Percentiles rank a stretch among this genome's conserved stretches.
Conservation (phyloP, 345 rosid genomes). For the Fremontodendron californicum region DNA sequence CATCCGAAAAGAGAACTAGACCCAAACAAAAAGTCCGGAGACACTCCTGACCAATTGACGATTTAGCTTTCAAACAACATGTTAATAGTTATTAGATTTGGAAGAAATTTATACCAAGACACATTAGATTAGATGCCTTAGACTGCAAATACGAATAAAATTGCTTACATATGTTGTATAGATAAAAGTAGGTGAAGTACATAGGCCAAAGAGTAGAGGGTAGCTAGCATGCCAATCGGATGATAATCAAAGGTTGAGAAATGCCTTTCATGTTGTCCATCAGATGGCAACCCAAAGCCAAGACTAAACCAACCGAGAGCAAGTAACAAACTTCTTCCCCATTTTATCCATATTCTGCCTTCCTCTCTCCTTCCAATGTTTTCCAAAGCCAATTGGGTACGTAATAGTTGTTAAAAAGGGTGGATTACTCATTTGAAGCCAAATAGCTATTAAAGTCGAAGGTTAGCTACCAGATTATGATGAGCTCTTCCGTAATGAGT, state of each 20-base stretch:
- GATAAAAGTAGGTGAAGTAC: neutral
- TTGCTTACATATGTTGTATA: neutral
- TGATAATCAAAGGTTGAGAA: slow-evolving; percentile 33
- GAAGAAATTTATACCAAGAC: neutral
- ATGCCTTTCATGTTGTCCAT: slow-evolving; percentile 38
- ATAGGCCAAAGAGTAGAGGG: neutral
- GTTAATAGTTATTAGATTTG: no score
- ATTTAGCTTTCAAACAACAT: no score
- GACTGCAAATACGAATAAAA: neutral
- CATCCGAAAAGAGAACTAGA: no score
- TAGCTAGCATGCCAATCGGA: neutral
- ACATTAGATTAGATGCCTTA: neutral
- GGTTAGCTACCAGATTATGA: neutral
- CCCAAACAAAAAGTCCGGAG: no score
- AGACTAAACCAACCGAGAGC: slow-evolving; percentile 43
- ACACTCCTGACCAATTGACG: no score
- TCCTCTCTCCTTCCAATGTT: neutral
- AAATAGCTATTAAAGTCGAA: neutral
- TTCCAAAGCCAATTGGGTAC: neutral
- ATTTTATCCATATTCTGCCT: neutral
- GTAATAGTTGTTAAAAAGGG: neutral
- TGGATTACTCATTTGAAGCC: neutral
- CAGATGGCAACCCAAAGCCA: slow-evolving; percentile 34
- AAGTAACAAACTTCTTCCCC: slow-evolving; percentile 9
- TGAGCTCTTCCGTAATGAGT: neutral